A percentile compares a stretch with the other conserved stretches of the same genome.
These are phyloP conservation scores for Puccinia polysora DNA, from an alignment of 1,284 basidiomycete genomes.

Conservation along the genomic window DNA sequence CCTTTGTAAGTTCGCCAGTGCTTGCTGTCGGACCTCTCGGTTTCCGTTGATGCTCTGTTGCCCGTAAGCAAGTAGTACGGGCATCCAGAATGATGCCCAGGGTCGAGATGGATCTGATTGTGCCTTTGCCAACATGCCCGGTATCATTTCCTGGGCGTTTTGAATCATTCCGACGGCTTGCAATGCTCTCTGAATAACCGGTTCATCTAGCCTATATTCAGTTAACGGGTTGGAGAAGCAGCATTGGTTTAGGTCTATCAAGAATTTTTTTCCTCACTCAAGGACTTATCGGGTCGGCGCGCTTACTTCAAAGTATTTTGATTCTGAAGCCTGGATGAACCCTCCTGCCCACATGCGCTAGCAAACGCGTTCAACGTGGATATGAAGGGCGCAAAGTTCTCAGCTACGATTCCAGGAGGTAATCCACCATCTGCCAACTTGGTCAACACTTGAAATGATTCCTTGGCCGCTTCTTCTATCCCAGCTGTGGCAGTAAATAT, in stretches of 20 bases:
- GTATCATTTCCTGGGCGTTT: slow-evolving; percentile 48
- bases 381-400: slow-evolving; percentile 77
- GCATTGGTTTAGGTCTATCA: slow-evolving; percentile 24
- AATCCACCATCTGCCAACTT: slow-evolving; percentile 62
- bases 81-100: slow-evolving; percentile 76
- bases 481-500: slow-evolving; percentile 79
- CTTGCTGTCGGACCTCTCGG: slow-evolving; percentile 75
- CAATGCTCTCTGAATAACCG: slow-evolving; percentile 70
- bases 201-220: slow-evolving; percentile 57
- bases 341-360: slow-evolving; percentile 54
- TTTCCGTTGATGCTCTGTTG: slow-evolving; percentile 80
- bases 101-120: slow-evolving; percentile 56
- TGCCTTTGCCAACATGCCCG: slow-evolving; percentile 47
- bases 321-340: slow-evolving; percentile 10
- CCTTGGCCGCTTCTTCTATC: slow-evolving; percentile 79
- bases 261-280: slow-evolving; percentile 4
- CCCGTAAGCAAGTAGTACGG: slow-evolving; percentile 70
- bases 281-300: too few relatives aligned
- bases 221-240: too few relatives aligned
- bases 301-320: slow-evolving; percentile 21
- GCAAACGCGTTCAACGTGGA: slow-evolving; percentile 83
- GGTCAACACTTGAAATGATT: slow-evolving; percentile 71
- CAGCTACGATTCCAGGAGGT: slow-evolving; percentile 63
- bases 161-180: slow-evolving; percentile 72
- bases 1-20: slow-evolving; percentile 80